Percentiles rank a stretch among this genome's conserved stretches.
phyloP scores from a whole-genome alignment of 345 rosid species.

The Cardamine chenopodiifolia region DNA sequence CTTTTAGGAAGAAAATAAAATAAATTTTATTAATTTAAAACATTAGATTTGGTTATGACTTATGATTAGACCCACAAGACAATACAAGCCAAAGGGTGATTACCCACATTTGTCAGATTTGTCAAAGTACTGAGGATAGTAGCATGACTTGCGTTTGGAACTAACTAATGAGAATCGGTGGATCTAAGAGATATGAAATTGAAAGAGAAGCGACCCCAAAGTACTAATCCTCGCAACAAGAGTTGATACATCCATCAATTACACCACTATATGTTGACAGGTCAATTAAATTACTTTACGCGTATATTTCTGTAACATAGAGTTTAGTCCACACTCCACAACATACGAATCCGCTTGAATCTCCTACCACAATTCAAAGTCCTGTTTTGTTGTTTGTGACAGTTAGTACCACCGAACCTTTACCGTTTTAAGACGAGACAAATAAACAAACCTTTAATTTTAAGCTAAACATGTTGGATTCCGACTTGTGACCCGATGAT shows the following conservation, averaged over 20 bases:
- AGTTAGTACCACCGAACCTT: neutral
- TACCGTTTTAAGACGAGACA: neutral
- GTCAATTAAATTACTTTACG: neutral
- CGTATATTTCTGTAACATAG: neutral
- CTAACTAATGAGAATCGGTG: conserved; percentile 2
- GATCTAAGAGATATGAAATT: conserved; percentile 23
- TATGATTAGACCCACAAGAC: conserved; percentile 1
- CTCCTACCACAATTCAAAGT: neutral
- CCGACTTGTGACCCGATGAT: neutral
- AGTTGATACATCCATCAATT: neutral
- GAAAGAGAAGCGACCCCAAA: conserved; percentile 4
- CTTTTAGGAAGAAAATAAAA: neutral
- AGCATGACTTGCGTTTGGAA: conserved; percentile 35
- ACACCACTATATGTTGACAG: neutral
- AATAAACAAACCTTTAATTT: neutral
- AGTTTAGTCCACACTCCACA: neutral
- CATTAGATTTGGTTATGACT: neutral
- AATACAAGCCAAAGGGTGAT: neutral
- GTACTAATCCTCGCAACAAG: conserved; percentile 1
- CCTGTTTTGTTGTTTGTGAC: neutral
- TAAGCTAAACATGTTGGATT: neutral
- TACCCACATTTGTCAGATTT: neutral
- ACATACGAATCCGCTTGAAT: neutral
- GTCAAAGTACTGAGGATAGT: neutral
- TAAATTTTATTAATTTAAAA: neutral